Conservation (phyloP, 2,329 filamentous ascomycete species). For the Colletotrichum sp. region DNA sequence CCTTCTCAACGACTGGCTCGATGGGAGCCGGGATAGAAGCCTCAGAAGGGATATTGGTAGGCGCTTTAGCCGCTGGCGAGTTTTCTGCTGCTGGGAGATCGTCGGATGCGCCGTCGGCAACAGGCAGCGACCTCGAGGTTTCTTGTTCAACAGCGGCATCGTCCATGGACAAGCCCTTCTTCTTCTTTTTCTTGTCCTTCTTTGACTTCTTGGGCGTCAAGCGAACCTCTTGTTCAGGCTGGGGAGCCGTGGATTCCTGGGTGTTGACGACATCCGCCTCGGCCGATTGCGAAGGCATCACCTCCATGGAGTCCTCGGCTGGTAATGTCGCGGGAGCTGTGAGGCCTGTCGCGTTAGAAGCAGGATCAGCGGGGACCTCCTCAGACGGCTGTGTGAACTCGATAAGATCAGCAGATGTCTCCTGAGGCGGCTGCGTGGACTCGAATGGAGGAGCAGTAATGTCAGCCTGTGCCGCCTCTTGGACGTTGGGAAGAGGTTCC, state of each 20-base stretch:
- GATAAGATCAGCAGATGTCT: background rate
- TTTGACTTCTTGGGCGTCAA: constrained; percentile 27
- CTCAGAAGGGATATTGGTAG: background rate
- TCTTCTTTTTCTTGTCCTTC: constrained; percentile 37
- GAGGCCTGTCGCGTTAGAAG: background rate
- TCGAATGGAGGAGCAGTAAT: background rate
- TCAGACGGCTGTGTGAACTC: background rate
- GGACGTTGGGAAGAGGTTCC: background rate
- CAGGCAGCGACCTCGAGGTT: background rate
- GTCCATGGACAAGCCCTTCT: background rate
- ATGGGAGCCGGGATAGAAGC: background rate
- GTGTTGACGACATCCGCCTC: background rate
- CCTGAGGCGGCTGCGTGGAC: background rate
- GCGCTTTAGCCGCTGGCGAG: background rate
- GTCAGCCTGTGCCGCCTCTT: background rate
- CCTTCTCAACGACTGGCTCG: background rate
- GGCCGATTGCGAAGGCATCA: background rate
- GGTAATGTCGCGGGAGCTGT: background rate
- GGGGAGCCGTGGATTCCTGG: background rate
- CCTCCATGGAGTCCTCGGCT: background rate
- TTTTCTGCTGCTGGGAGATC: background rate
- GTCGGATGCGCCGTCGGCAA: background rate
- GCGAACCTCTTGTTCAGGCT: background rate
- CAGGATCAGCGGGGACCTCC: background rate
- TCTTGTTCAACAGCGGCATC: background rate